Evolutionary conservation across 495 filamentous ascomycete species (phyloP), one percentile per base, ranked within the genome.

Genomic region (Talaromyces wortmannii): DNA sequence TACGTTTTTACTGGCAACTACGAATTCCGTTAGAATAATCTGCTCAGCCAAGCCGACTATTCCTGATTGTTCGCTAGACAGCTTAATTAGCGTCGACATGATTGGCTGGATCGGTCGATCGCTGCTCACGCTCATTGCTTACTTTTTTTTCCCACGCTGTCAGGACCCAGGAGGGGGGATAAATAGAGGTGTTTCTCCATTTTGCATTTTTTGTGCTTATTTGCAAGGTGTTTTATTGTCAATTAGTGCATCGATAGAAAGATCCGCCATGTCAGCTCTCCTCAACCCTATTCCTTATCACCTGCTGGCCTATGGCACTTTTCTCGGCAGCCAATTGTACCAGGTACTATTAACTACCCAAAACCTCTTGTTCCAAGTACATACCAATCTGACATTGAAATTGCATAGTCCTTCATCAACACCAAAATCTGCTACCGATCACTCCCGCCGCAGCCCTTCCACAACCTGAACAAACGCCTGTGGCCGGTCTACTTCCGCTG

Each of bases 401-500:
- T 13, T 53, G 18, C n/a, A 15, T 58, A 83, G 63, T 74, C 65
- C 62, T 82, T 83, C 47, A 53, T 80, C 54, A 74, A 79, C 59
- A 79, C 77, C 5, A 82, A 80, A 46, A 56, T 83, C 8, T 72
- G 66, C 59, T 79, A 65, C 61, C 55, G 63, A 42, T 61, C 67
- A 2, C 69, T 83, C 6, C 76, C 81, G 0, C 65, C 68, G 48
- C 67, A 71, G 2, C 66, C 75, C 3, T 84, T 83, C 61, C 73
- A 73, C 17, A 61, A 65, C 0, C 64, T 83, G 1, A 77, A 82
- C 48, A 80, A 78, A 53, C 72, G 68, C 13, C 47, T 83, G 7
- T 83, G 83, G 55, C 81, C 79, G 0, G 56, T 76, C 32, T 82
- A 83, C 60, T 83, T 83, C 61, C 59, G 58, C 1, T 58, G 59